Evolutionary conservation across 306 rosid species (phyloP), one percentile per base, ranked within the genome.

Genomic region (Morella rubra): DNA sequence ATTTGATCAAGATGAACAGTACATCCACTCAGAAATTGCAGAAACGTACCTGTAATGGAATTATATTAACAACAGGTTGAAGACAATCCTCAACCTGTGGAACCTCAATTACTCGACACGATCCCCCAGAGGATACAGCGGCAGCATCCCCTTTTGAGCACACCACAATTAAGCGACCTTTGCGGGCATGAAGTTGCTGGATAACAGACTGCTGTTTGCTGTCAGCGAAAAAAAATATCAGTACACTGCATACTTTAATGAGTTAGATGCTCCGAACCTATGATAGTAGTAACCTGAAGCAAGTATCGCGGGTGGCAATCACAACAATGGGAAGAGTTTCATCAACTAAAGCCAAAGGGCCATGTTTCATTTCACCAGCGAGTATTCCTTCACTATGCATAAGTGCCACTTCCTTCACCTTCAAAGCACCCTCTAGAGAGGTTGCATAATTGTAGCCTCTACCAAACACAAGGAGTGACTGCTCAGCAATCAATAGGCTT

Each of bases 321-420:
- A 95, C 99, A 75, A 92, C 81, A 71, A 83, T 90, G 0, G 97
- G 96, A 75, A 95, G 97, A 85, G 78, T 92, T 89, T 95, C 99
- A 80, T 95, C 99, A 60, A 95, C 99, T 67, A 95, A 81, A 18
- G 99, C 99, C 87, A 95, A 81, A 58, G 99, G 99, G 18, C 99
- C 99, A 49, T 95, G 99, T 80, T 95, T 95, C 99, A 95, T 95
- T 91, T 95, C 99, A 82, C 99, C 97, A 1, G 99, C 99, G 76
- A 95, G 99, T 82, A 95, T 92, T 80, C 99, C 99, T 87, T 95
- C 99, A 56, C 99, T 95, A 46, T 95, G 99, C 97, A 89, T 95
- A 50, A 92, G 97, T 56, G 99, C 90, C 84, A 95, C 99, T 87
- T 95, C 99, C 83, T 95, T 95, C 54, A 95, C 99, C 86, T 95